Evolutionary conservation across 2,329 filamentous ascomycete genomes (phyloP), one percentile per base, ranked within the genome.

Genomic region (Fusarium pseudograminearum): DNA sequence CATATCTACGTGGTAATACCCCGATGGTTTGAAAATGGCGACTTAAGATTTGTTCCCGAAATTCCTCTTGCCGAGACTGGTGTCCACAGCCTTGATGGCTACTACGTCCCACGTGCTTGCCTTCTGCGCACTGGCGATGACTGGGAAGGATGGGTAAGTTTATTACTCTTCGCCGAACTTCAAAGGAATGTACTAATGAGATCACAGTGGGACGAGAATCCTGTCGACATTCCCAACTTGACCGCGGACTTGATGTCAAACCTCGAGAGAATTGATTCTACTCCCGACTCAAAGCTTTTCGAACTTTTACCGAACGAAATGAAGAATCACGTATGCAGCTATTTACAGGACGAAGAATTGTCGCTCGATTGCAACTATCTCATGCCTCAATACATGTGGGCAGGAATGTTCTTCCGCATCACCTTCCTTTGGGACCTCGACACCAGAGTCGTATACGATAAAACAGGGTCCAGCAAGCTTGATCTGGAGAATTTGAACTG

Each of bases 351-450:
- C 1, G 22, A 28, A 2, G 10, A 18, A 0, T 3, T 60, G 3
- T n/a, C 55, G 3, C 30, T 41, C 4, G 33, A 60, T 2, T 53
- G 40, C 7, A 62, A 7, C 4, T 53, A 62, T 1, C 4, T 62
- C 1, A 60, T 62, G 59, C 46, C 55, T 1, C 55, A 53, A 5
- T 53, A 7, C 4, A 22, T 41, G 3, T 62, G 55, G 59, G 48
- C 48, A 4, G 24, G 28, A 2, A 2, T 62, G 0, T 62, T 62
- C 3, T 31, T 62, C 2, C 20, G 15, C 1, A 62, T 42, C 4
- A 28, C 59, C 3, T 62, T 60, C 12, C 28, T 62, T 2, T 62
- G 59, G 59, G 59, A 62, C 28, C 16, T 62, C 0, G 55, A 60
- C 7, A 46, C 2, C 3, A 10, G 40, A 10, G 6, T 3, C 0